Evolutionary conservation across 202 grass and related monocot species (phyloP), one percentile per base, ranked within the genome.

Genomic region (Carex arenaria): DNA sequence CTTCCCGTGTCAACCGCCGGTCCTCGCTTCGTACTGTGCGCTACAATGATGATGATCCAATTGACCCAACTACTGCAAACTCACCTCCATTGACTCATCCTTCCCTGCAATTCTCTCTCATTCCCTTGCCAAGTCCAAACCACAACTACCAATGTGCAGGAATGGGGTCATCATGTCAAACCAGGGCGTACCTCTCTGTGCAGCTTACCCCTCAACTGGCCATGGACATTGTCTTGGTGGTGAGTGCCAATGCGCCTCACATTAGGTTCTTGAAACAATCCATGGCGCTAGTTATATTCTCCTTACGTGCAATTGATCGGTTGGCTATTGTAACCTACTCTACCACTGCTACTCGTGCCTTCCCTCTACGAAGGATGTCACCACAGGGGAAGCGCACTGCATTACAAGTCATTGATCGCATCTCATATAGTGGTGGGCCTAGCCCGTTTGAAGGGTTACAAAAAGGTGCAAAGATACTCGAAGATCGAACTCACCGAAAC

Each of bases 281-380:
- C 57, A 95, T 96, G 90, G 87, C 91, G 5, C 88, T 99, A 14
- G 93, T 89, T 18, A 89, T 99, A 70, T 99, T 99, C 86, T 99
- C 93, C 22, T 87, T 96, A 77, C 84, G 90, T 4, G 78, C 93
- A 15, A 85, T 92, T 12, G 97, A 99, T 73, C 80, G 97, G 43
- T 66, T 99, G 67, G 91, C 97, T 78, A 94, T 99, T 20, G 97
- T 99, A 79, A 96, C 93, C 0, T 90, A 96, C 79, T 92, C 97
- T 40, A 92, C 89, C 36, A 92, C 88, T 0, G 93, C 93, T 73
- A 94, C 97, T 43, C 97, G 97, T 47, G 93, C 93, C 28, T 96
- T 99, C 70, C 91, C 97, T n/a, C 64, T 96, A 72, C 82, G 93
- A n/a, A 89, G 91, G 68, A 99, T 96, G 97, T 88, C 97, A 7